Conservation (phyloP, 257 asterid species). For the Rehmannia glutinosa region DNA sequence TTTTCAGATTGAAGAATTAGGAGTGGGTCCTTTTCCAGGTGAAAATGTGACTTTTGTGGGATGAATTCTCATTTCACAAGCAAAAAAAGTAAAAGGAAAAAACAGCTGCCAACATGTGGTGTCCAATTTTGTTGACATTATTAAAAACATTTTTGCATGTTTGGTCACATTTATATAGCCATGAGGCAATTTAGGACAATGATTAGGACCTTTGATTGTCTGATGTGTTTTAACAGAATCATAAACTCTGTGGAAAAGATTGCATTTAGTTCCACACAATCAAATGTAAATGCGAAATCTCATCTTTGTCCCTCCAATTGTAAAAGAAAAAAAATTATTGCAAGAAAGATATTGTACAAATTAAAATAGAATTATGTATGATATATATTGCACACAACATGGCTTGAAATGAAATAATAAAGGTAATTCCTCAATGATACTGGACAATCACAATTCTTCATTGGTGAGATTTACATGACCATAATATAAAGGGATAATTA, state of each 20-base stretch:
- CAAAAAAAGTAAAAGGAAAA: conserved; percentile 1
- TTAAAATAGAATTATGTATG: too few species aligned
- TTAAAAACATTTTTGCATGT: not conserved
- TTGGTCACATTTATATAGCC: not conserved
- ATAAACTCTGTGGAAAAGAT: not conserved
- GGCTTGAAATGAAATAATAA: not conserved
- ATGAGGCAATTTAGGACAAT: not conserved
- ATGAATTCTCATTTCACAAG: too few species aligned
- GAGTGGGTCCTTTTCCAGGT: not conserved
- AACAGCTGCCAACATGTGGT: conserved; percentile 25
- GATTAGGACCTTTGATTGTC: conserved; percentile 12
- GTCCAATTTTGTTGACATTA: conserved; percentile 14
- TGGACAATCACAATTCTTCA: too few species aligned
- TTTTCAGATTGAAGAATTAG: not conserved
- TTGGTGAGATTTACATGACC: too few species aligned
- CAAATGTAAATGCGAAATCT: not conserved
- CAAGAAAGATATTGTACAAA: too few species aligned
- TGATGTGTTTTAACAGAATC: not conserved
- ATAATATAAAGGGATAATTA: too few species aligned
- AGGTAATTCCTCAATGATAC: too few species aligned
- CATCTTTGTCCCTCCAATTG: not conserved
- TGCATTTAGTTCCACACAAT: not conserved
- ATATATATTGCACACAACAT: too few species aligned
- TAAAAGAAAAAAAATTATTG: too few species aligned
- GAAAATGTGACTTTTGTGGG: not conserved